These are phyloP conservation scores for Oryza meyeriana DNA, from an alignment of 176 grass and related monocot species.

Conservation along the genomic window DNA sequence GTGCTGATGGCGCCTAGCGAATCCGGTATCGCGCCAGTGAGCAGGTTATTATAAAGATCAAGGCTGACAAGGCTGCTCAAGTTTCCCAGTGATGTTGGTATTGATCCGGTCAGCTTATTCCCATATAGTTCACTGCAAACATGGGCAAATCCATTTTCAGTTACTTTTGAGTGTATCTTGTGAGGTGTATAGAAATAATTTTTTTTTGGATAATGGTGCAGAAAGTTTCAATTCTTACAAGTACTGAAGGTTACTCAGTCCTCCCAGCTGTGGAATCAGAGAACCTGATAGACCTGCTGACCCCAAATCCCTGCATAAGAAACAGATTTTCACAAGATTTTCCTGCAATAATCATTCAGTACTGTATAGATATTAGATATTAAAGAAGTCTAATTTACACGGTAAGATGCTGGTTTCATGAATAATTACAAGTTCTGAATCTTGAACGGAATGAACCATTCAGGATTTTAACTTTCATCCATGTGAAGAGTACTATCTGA, in stretches of 20 bases:
- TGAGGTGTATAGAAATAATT: not conserved
- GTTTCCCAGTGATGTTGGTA: slow-evolving; percentile 26
- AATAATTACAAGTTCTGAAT: not conserved
- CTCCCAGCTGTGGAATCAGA: slow-evolving; percentile 33
- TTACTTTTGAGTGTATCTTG: too few relatives aligned
- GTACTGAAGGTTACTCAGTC: slow-evolving; percentile 22
- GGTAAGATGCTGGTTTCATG: not conserved
- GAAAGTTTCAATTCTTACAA: slow-evolving; percentile 24
- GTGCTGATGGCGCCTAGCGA: not conserved
- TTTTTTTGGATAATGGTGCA: too few relatives aligned
- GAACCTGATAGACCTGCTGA: slow-evolving; percentile 26
- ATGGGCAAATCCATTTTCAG: not conserved
- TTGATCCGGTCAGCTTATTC: slow-evolving; percentile 28
- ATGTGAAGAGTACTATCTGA: not conserved
- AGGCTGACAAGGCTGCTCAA: slow-evolving; percentile 29
- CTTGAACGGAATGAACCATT: not conserved
- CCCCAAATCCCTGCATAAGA: slow-evolving; percentile 36
- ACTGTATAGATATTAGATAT: too few relatives aligned
- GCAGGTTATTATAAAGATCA: slow-evolving; percentile 13
- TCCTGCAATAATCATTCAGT: not conserved
- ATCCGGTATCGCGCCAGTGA: slow-evolving; percentile 4
- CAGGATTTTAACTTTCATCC: not conserved
- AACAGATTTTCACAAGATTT: too few relatives aligned
- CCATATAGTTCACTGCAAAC: slow-evolving; percentile 23
- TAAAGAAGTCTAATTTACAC: not conserved